These are phyloP conservation scores for Chondrus crispus DNA, from an alignment of 23 red algal genomes.

Conservation along the genomic window DNA sequence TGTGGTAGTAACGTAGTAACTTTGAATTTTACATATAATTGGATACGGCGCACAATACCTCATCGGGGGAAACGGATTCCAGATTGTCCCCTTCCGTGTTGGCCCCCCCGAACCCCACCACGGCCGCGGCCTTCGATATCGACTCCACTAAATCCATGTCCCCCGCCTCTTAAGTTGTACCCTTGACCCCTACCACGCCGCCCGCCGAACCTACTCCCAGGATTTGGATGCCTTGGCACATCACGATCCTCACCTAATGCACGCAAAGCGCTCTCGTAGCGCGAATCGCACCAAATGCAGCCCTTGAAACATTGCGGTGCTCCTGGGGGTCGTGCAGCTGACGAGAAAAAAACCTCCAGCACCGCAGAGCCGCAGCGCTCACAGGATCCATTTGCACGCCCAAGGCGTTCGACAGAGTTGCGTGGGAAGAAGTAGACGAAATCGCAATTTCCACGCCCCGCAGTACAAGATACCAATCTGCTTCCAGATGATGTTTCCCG, in stretches of 20 bases:
- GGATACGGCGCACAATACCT: neutral
- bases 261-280: neutral
- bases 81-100: neutral
- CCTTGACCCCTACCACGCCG: too few relatives aligned
- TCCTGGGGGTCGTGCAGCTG: conserved; percentile 15
- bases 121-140: neutral
- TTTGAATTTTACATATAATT: too few relatives aligned
- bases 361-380: neutral
- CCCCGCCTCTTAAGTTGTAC: too few relatives aligned
- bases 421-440: conserved; percentile 67
- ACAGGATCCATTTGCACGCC: neutral
- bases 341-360: neutral
- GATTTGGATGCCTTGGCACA: conserved; percentile 33
- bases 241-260: conserved; percentile 1
- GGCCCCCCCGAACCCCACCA: too few relatives aligned
- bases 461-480: conserved; percentile 19
- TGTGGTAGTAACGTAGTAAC: too few relatives aligned
- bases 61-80: neutral
- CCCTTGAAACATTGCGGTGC: neutral
- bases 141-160: too few relatives aligned
- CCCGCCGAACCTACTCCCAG: neutral
- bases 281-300: conserved; percentile 50
- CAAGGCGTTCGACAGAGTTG: neutral
- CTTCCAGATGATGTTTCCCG: conserved; percentile 22
- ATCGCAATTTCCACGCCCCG: neutral